Percentiles rank a stretch among this genome's conserved stretches.
Conservation (phyloP, 768 basidiomycete genomes). For the Multifurca ochricompacta region DNA sequence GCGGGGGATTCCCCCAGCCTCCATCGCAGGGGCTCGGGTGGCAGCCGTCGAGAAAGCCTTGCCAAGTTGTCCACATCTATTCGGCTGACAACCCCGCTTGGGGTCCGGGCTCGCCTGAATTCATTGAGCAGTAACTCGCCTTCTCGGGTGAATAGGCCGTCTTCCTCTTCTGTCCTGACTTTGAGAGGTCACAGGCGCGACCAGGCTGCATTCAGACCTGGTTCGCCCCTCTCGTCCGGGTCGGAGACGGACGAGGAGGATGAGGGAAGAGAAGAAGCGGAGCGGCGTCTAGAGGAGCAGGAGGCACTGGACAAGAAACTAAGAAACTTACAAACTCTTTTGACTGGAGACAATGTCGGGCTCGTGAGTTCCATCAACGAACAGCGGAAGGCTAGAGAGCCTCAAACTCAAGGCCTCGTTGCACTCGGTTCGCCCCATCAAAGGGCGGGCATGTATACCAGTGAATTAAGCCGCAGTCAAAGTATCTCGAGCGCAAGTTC, state of each 20-base stretch:
- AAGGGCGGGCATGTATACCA: constrained; percentile 34
- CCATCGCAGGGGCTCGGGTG: constrained; percentile 16
- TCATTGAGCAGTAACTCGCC: constrained; percentile 51
- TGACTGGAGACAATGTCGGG: constrained; percentile 67
- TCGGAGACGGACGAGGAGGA: constrained; percentile 42
- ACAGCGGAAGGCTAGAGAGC: constrained; percentile 12
- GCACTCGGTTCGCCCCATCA: constrained; percentile 31
- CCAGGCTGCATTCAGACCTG: constrained; percentile 6
- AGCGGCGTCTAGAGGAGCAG: constrained; percentile 58
- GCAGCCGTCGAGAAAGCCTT: constrained; percentile 19
- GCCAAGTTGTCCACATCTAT: constrained; percentile 34
- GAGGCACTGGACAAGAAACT: constrained; percentile 62
- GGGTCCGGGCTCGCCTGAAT: constrained; percentile 63
- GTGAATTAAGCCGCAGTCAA: constrained; percentile 37
- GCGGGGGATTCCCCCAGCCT: constrained; percentile 15
- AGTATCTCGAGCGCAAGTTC: constrained; percentile 71
- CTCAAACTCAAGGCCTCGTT: constrained; percentile 28
- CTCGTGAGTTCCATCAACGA: constrained; percentile 40
- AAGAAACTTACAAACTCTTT: constrained; percentile 57
- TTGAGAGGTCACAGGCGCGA: constrained; percentile 31
- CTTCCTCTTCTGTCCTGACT: constrained; percentile 67
- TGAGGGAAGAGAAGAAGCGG: constrained; percentile 60
- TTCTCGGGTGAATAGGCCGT: constrained; percentile 38
- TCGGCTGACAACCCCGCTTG: constrained; percentile 47
- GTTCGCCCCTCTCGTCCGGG: constrained; percentile 25